Base-by-base conservation (phyloP, 306 rosid genomes). In the Lablab purpureus region DNA sequence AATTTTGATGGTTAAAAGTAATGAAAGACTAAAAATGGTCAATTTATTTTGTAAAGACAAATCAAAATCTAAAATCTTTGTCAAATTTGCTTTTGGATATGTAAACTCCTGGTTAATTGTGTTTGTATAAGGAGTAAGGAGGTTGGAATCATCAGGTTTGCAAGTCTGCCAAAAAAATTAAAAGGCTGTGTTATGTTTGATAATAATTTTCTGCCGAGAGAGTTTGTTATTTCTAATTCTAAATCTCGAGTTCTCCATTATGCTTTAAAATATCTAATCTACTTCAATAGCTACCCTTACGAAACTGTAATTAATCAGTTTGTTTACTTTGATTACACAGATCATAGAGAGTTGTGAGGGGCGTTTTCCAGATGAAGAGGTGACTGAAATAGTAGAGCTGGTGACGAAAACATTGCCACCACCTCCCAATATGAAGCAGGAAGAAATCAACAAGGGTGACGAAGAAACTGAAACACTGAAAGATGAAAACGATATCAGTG, bases 401-500 rank as follows among this genome's bases (percentile, higher is more conserved):
- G 92, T 92, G 64, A 73, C 19, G 62, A 82, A 84, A 17, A 86
- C 82, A 66, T 87, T 90, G 65, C 89, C 90, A 0, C 81, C 79
- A 18, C 82, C 78, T 15, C 56, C 9, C 10, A 49, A 76, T 34
- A 55, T 5, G 56, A 49, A 22, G 10, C 51, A 67, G 3, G 81
- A 74, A 18, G 89, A 81, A 67, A 70, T 14, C 34, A 52, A 73
- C 1, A 19, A 73, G 7, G 71, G 34, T 15, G 62, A 25, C 28
- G 34, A 81, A 82, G 74, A 78, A 70, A 83, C 79, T 15, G 66
- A 45, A 7, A 59, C 73, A 28, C 45, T 17, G 25, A 50, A 71
- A 45, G 12, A 55, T 18, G 87, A 78, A 46, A 30, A 78, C 17
- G 81, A 74, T 40, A 73, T 17, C 45, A 28, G 37, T 41, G 4